These are phyloP conservation scores for Apophysomyces sp. DNA, from an alignment of 371 early-diverging fungal genomes.

Conservation along the genomic window DNA sequence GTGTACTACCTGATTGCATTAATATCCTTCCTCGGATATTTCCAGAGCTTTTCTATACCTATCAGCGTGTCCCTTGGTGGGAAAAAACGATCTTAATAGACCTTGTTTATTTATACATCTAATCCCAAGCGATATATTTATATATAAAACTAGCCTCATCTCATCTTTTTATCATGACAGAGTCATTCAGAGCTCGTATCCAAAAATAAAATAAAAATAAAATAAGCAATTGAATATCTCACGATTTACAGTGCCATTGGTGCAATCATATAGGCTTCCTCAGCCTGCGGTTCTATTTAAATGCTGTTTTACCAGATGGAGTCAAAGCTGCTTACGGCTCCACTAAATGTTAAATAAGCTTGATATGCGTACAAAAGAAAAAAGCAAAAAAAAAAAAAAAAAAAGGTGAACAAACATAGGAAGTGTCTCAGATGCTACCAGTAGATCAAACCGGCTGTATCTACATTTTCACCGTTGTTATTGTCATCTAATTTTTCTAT, in stretches of 20 bases:
- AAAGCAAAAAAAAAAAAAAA: background rate
- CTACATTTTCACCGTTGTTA: background rate
- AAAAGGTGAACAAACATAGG: background rate
- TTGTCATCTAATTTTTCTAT: background rate
- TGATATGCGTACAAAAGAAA: background rate
- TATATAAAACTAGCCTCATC: background rate
- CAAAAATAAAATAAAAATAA: too few relatives aligned
- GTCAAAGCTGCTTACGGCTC: too few relatives aligned
- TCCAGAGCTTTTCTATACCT: conserved; percentile 46
- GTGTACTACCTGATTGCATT: conserved; percentile 52
- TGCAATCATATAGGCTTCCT: too few relatives aligned
- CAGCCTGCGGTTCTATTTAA: too few relatives aligned
- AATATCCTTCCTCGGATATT: conserved; percentile 29
- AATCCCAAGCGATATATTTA: background rate
- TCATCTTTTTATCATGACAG: background rate
- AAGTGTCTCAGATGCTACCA: background rate
- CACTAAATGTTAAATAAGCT: too few relatives aligned
- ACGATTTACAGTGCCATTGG: too few relatives aligned
- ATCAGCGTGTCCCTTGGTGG: conserved; percentile 17
- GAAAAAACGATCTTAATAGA: background rate
- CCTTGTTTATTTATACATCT: background rate
- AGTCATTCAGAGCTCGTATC: too few relatives aligned
- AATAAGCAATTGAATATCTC: too few relatives aligned
- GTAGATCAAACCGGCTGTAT: background rate
- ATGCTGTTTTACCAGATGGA: too few relatives aligned